Evolutionary conservation across 75 land plant genomes (phyloP).

Genomic region (Cupressus sempervirens): DNA sequence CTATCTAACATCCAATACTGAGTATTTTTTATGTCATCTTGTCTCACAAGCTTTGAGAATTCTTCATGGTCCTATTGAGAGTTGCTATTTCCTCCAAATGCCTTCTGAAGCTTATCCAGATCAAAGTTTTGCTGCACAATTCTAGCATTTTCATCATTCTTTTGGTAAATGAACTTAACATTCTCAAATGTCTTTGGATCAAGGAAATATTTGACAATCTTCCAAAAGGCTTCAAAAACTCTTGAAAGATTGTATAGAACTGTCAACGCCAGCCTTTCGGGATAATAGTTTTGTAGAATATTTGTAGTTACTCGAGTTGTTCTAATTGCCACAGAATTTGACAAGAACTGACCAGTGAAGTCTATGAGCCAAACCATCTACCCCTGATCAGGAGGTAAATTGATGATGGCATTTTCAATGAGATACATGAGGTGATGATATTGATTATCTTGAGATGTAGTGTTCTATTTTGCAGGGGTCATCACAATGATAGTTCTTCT

Average conservation of each 20-base stretch:
- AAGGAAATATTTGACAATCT: too few relatives aligned
- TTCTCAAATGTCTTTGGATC: conserved; percentile 78
- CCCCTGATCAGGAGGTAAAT: too few relatives aligned
- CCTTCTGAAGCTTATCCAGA: conserved; percentile 48
- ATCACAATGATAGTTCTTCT: conserved; percentile 38
- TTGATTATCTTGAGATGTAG: conserved; percentile 53
- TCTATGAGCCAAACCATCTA: conserved; percentile 93
- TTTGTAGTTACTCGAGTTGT: conserved; percentile 61
- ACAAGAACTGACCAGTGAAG: conserved; percentile 68
- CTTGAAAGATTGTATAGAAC: conserved; percentile 84
- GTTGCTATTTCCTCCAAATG: conserved; percentile 59
- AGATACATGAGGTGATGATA: conserved; percentile 75
- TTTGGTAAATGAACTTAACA: conserved; percentile 75
- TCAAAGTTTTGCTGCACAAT: conserved; percentile 60
- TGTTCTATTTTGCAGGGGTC: conserved; percentile 87
- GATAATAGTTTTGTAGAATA: conserved; percentile 87
- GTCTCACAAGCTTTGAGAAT: conserved; percentile 50
- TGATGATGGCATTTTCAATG: too few relatives aligned
- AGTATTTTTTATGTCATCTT: too few relatives aligned
- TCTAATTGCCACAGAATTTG: conserved; percentile 47
- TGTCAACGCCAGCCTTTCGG: conserved; percentile 69
- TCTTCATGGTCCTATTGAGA: conserved; percentile 61
- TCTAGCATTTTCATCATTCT: conserved; percentile 57
- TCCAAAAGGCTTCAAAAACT: too few relatives aligned
- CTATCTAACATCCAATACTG: too few relatives aligned